phyloP scores from a whole-genome alignment of 805 yeast species.

The Novakomyces olei region DNA sequence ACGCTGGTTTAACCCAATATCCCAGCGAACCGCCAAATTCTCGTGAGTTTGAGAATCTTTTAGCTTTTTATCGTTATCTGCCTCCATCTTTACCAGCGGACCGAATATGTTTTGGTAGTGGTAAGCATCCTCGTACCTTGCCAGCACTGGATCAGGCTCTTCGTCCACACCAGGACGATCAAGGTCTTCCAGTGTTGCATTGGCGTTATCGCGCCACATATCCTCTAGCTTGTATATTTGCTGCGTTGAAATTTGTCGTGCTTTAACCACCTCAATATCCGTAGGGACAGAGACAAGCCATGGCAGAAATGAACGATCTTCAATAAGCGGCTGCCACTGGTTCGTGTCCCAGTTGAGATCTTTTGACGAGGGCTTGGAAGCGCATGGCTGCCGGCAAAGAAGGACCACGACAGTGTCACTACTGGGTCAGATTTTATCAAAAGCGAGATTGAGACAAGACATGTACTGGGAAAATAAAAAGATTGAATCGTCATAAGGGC shows the following conservation, averaged over 20 bases:
- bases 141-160: conserved; percentile 45
- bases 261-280: conserved; percentile 36
- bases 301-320: conserved; percentile 49
- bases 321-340: conserved; percentile 73
- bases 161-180: conserved; percentile 29
- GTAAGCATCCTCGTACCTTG: conserved; percentile 61
- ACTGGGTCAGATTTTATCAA: too few relatives aligned
- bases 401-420: conserved; percentile 71
- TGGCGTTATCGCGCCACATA: conserved; percentile 54
- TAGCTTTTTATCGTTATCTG: conserved; percentile 50
- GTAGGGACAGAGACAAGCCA: conserved; percentile 62
- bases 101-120: conserved; percentile 72
- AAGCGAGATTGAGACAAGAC: too few relatives aligned
- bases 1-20: conserved; percentile 36
- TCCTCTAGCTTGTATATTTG: conserved; percentile 57
- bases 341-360: conserved; percentile 68
- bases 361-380: conserved; percentile 26
- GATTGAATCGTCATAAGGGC: too few relatives aligned
- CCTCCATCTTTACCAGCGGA: conserved; percentile 62
- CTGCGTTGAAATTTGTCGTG: conserved; percentile 34
- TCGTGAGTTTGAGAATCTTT: conserved; percentile 62
- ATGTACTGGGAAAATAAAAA: too few relatives aligned
- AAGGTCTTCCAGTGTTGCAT: conserved; percentile 49
- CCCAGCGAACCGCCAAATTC: conserved; percentile 55
- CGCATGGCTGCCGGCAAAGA: conserved; percentile 69